Evolutionary conservation across 805 yeast genomes (phyloP), one percentile per base, ranked within the genome.

Genomic region (Jamesozyma gamospora): DNA sequence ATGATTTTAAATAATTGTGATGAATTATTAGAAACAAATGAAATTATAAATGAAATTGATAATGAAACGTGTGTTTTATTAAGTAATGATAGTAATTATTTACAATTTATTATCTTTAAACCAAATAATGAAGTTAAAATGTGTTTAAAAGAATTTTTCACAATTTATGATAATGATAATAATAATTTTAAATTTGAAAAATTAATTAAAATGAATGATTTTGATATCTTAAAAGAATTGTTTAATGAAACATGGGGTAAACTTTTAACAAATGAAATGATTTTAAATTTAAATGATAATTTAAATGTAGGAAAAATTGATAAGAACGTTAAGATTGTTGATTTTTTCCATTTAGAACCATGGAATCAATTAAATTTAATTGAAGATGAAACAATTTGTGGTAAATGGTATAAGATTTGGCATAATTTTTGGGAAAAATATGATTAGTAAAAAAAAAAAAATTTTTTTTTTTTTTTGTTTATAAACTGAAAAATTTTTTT

Each of bases 61-160:
- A 60, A 60, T 39, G 64, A 60, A 40, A 60, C 63, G 1, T 60
- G 63, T 41, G 60, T 60, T 2, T 37, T 59, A 32, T 45, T 59
- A 27, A 50, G 57, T n/a, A 58, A 58, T 41, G 41, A 37, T 43
- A 31, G 42, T 9, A 44, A 41, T 14, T 21, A 6, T 6, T 50
- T 53, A 11, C 52, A 51, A 34, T 31, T 55, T 14, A 42, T 53
- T 11, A 49, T 60, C 3, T 33, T 55, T 13, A 50, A 53, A 32
- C 64, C 64, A 2, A 54, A 49, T 36, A 35, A 41, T 7, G 64
- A 56, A 15, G 52, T 57, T 14, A 53, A 50, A 3, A 55, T 58
- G 53, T 58, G 62, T 39, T 47, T 60, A 9, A 50, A 47, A 30
- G 64, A 60, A 37, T 56, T 47, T 38, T 55, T 60, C 37, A 58